Evolutionary conservation across 169 alveolate species (phyloP).

Genomic region (Neospora caninum): DNA sequence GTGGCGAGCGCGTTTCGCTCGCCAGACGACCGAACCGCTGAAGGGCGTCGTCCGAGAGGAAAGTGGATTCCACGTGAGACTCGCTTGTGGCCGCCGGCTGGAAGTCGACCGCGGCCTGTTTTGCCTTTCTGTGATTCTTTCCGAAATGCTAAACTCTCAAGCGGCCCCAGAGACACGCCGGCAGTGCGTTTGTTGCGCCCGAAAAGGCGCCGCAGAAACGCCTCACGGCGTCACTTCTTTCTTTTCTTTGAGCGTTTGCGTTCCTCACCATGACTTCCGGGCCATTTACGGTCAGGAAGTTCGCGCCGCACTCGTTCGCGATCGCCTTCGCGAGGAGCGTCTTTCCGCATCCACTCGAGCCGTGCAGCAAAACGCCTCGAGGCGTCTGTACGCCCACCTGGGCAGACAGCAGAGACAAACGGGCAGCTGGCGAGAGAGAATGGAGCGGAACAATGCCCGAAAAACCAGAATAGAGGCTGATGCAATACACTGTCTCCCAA

Average conservation of each 20-base stretch:
- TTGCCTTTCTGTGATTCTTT: no score
- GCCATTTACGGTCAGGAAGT: slow-evolving; percentile 65
- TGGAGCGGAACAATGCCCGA: not conserved
- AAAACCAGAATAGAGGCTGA: not conserved
- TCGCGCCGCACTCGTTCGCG: slow-evolving; percentile 90
- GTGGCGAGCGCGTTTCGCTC: no score
- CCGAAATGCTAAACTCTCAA: no score
- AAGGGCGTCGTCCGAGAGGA: no score
- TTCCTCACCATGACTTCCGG: slow-evolving; percentile 64
- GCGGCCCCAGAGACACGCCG: no score
- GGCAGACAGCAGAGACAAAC: not conserved
- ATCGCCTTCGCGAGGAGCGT: slow-evolving; percentile 99
- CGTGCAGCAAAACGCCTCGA: slow-evolving; percentile 67
- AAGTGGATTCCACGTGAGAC: no score
- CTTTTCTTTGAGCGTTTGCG: not conserved
- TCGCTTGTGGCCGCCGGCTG: no score
- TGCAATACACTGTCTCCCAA: not conserved
- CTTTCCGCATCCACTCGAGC: slow-evolving; percentile 92
- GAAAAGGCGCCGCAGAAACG: no score
- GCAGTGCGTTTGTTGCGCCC: no score
- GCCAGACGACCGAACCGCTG: no score
- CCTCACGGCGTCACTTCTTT: no score
- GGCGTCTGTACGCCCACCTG: slow-evolving; percentile 67
- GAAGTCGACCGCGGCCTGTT: no score
- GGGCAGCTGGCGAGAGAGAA: not conserved